Evolutionary conservation across 169 alveolate species (phyloP).

Genomic region (Neospora caninum): DNA sequence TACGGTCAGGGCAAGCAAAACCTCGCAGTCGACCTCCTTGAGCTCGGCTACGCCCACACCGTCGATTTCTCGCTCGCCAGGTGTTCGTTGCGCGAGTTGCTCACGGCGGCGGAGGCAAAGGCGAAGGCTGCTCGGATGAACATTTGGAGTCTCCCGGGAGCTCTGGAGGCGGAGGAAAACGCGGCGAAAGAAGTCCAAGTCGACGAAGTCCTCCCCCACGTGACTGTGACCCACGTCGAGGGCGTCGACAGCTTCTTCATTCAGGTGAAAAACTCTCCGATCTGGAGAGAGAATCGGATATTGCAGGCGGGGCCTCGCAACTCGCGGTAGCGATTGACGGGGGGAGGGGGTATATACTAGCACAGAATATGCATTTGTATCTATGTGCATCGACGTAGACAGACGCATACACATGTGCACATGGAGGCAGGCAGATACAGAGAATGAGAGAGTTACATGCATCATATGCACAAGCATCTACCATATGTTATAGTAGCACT

Average conservation of each 20-base stretch:
- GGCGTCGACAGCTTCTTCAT: slow-evolving; percentile 5
- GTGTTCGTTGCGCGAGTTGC: slow-evolving; percentile 1
- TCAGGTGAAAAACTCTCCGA: slow-evolving; percentile 6
- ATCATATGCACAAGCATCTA: no score
- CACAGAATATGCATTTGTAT: no score
- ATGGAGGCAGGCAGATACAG: no score
- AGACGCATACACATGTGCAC: background rate
- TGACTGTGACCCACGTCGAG: slow-evolving; percentile 37
- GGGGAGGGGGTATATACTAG: no score
- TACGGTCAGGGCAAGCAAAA: background rate
- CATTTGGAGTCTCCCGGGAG: slow-evolving; percentile 53
- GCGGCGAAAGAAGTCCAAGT: slow-evolving; percentile 21
- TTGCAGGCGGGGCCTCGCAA: no score
- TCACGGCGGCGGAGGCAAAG: slow-evolving; percentile 26
- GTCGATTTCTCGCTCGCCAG: slow-evolving; percentile 45
- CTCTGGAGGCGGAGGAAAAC: slow-evolving; percentile 17
- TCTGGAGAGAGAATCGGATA: background rate
- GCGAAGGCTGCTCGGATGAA: slow-evolving; percentile 22
- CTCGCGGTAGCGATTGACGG: no score
- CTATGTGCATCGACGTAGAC: no score
- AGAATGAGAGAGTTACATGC: no score
- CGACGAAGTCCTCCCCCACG: slow-evolving; percentile 22
- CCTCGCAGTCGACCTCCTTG: slow-evolving; percentile 57
- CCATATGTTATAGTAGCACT: no score
- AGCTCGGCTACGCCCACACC: slow-evolving; percentile 31